phyloP scores from a whole-genome alignment of 306 rosid genomes.

The Ochetophila trinervis region DNA sequence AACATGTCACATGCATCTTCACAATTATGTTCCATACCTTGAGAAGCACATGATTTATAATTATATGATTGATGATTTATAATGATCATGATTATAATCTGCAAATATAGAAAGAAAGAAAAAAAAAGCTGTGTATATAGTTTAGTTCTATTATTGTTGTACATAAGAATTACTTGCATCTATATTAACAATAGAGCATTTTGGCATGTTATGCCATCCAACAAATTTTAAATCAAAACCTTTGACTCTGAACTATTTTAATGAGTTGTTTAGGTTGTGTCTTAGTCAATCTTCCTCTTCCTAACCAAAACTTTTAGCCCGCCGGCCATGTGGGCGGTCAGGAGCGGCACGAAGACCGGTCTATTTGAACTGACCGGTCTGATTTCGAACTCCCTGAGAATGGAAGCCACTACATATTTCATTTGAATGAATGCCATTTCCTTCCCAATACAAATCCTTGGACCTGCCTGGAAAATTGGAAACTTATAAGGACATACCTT shows the following conservation, averaged over 20 bases:
- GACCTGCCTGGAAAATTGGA: conserved; percentile 90
- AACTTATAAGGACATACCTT: conserved; percentile 56
- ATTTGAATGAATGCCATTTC: conserved; percentile 86
- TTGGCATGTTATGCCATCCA: conserved; percentile 27
- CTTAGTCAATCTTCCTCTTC: conserved; percentile 40
- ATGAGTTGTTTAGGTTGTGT: not conserved
- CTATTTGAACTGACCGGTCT: conserved; percentile 31
- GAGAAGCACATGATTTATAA: conserved; percentile 1
- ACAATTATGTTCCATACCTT: conserved; percentile 17
- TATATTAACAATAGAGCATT: conserved; percentile 11
- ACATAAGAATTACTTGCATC: conserved; percentile 9
- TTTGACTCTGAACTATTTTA: conserved; percentile 20
- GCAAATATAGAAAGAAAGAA: not conserved
- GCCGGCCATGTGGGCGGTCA: conserved; percentile 93
- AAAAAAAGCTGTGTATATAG: not conserved
- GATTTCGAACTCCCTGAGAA: conserved; percentile 49
- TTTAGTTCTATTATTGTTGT: conserved; percentile 6
- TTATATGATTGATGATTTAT: not conserved
- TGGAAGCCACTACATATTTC: conserved; percentile 69
- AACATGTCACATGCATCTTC: not conserved
- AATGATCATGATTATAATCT: conserved; percentile 2
- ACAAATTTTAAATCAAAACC: conserved; percentile 1
- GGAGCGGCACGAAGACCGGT: conserved; percentile 75
- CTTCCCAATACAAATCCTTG: conserved; percentile 84
- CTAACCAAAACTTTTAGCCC: conserved; percentile 56